phyloP scores from a whole-genome alignment of 495 filamentous ascomycete genomes.

The Penicillium malachiteum region DNA sequence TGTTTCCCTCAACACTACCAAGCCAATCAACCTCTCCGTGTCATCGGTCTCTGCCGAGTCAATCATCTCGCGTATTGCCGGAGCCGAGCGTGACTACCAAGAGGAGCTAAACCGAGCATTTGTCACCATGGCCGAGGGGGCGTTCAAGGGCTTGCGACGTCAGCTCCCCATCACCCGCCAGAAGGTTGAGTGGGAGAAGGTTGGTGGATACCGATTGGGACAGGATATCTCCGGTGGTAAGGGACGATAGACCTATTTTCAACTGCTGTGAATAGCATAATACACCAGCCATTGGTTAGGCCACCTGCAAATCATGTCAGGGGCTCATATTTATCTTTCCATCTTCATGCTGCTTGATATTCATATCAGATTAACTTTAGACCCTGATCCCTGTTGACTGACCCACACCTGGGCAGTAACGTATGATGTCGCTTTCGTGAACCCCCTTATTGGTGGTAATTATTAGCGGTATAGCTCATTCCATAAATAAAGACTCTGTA shows the following conservation, averaged over 20 bases:
- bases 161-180: constrained; percentile 96
- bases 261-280: neutral
- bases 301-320: neutral
- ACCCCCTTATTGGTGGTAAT: too few species aligned
- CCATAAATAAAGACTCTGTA: too few species aligned
- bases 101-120: constrained; percentile 94
- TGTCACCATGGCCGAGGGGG: constrained; percentile 80
- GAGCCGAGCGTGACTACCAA: constrained; percentile 86
- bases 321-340: neutral
- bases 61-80: constrained; percentile 71
- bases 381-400: neutral
- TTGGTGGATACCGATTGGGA: constrained; percentile 85
- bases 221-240: constrained; percentile 60
- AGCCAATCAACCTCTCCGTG: constrained; percentile 63
- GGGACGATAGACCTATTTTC: constrained; percentile 27
- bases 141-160: constrained; percentile 88
- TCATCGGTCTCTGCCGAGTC: constrained; percentile 61
- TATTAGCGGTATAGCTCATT: too few species aligned
- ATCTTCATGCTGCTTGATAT: neutral
- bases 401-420: neutral
- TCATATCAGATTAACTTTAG: too few species aligned
- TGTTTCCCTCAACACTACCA: constrained; percentile 83
- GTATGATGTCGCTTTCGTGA: too few species aligned
- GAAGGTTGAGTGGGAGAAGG: constrained; percentile 99
- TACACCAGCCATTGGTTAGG: neutral